A percentile compares a stretch with the other conserved stretches of the same genome.
Conservation (phyloP, 2,329 filamentous ascomycete genomes). For the Aspergillus sclerotialis region DNA sequence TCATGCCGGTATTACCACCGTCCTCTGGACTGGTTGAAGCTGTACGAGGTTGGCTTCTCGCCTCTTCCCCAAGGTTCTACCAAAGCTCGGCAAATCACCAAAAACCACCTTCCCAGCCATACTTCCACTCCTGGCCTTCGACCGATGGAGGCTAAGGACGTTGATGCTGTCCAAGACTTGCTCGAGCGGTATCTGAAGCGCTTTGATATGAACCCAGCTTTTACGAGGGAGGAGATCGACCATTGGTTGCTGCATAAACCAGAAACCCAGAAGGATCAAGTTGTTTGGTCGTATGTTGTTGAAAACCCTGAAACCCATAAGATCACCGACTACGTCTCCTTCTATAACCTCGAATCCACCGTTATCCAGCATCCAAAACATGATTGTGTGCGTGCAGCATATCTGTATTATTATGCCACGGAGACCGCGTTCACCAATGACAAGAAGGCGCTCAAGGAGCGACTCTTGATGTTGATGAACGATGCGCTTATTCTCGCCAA, state of each 20-base stretch:
- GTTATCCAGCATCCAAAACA: slow-evolving; percentile 78
- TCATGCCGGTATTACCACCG: slow-evolving; percentile 95
- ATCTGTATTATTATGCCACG: slow-evolving; percentile 94
- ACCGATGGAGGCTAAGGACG: slow-evolving; percentile 70
- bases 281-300: slow-evolving; percentile 90
- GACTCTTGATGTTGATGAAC: slow-evolving; percentile 71
- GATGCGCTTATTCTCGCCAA: slow-evolving; percentile 88
- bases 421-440: slow-evolving; percentile 61
- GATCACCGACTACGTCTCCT: slow-evolving; percentile 95
- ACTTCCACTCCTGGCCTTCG: slow-evolving; percentile 71
- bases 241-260: slow-evolving; percentile 81
- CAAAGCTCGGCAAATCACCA: slow-evolving; percentile 74
- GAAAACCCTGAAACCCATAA: slow-evolving; percentile 65
- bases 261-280: slow-evolving; percentile 60
- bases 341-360: slow-evolving; percentile 90
- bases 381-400: slow-evolving; percentile 76
- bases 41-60: slow-evolving; percentile 91
- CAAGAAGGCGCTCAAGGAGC: slow-evolving; percentile 60
- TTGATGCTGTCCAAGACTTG: slow-evolving; percentile 67
- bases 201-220: slow-evolving; percentile 79
- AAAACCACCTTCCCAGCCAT: slow-evolving; percentile 71
- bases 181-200: slow-evolving; percentile 70
- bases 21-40: slow-evolving; percentile 88
- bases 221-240: slow-evolving; percentile 69
- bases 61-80: slow-evolving; percentile 78